Conservation (phyloP, 1,284 basidiomycete genomes). For the Polyporus tsugae region DNA sequence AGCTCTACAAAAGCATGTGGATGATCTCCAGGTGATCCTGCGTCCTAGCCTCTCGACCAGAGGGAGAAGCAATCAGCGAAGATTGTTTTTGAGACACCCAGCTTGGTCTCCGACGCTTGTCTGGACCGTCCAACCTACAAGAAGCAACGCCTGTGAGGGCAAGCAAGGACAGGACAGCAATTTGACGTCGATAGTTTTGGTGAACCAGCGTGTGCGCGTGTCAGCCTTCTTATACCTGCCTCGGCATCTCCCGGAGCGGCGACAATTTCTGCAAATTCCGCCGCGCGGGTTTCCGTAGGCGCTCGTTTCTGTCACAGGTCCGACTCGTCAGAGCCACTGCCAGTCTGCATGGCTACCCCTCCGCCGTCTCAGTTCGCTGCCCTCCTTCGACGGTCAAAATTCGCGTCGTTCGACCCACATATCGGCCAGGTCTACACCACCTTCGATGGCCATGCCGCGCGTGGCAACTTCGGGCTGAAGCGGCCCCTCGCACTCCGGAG, state of each 20-base stretch:
- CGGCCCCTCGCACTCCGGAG: conserved; percentile 70
- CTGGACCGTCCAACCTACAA: conserved; percentile 81
- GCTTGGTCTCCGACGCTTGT: conserved; percentile 82
- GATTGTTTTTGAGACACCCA: conserved; percentile 85
- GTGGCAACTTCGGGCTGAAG: conserved; percentile 84
- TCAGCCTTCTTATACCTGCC: conserved; percentile 29
- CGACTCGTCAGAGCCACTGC: conserved; percentile 10
- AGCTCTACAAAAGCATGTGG: conserved; percentile 54
- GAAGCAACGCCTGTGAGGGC: conserved; percentile 44
- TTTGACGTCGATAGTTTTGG: conserved; percentile 66
- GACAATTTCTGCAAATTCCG: conserved; percentile 34
- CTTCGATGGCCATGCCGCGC: conserved; percentile 68
- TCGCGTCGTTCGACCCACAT: conserved; percentile 75
- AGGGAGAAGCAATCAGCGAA: conserved; percentile 87
- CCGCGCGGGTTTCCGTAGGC: conserved; percentile 10
- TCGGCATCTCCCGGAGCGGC: conserved; percentile 31
- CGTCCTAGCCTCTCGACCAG: conserved; percentile 87
- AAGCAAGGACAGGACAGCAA: conserved; percentile 75
- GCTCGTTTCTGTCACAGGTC: conserved; percentile 11
- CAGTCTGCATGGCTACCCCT: conserved; percentile 44
- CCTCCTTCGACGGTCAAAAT: conserved; percentile 78
- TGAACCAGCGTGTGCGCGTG: conserved; percentile 1
- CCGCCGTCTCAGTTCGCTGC: conserved; percentile 70
- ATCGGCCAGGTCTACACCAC: conserved; percentile 79
- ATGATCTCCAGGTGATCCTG: conserved; percentile 87